Percentiles rank a stretch among this genome's conserved stretches.
phyloP scores from a whole-genome alignment of 495 filamentous ascomycete species.

The Hypoxylon cercidicola region DNA sequence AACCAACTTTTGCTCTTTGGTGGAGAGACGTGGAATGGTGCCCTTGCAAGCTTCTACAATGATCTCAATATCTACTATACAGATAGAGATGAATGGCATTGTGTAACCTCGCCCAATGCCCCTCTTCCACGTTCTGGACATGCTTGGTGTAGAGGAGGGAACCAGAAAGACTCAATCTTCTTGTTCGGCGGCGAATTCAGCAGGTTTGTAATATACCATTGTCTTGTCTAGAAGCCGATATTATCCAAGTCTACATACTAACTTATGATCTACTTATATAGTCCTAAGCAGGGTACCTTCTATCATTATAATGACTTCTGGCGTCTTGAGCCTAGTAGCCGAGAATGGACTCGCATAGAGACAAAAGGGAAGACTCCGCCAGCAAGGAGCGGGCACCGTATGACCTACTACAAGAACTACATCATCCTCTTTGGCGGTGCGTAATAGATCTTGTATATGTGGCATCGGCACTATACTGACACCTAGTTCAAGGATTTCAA shows the following conservation, averaged over 20 bases:
- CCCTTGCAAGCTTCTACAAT: slow-evolving; percentile 71
- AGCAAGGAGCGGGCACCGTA: slow-evolving; percentile 90
- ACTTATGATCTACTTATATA: slow-evolving; percentile 54
- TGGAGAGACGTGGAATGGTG: slow-evolving; percentile 76
- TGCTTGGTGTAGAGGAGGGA: slow-evolving; percentile 89
- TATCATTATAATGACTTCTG: slow-evolving; percentile 99
- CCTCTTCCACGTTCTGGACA: slow-evolving; percentile 92
- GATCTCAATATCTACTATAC: slow-evolving; percentile 90
- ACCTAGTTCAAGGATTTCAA: slow-evolving; percentile 88
- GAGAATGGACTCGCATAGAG: slow-evolving; percentile 92
- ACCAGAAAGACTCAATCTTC: slow-evolving; percentile 81
- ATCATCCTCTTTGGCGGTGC: slow-evolving; percentile 53
- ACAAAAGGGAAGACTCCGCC: slow-evolving; percentile 87
- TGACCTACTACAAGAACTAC: slow-evolving; percentile 87
- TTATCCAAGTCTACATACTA: slow-evolving; percentile 59
- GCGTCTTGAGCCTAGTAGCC: slow-evolving; percentile 80
- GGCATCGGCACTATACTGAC: slow-evolving; percentile 58
- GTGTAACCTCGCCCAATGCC: slow-evolving; percentile 88
- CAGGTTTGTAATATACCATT: slow-evolving; percentile 41
- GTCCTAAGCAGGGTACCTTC: slow-evolving; percentile 95
- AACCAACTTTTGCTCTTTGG: slow-evolving; percentile 94
- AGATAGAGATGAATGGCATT: slow-evolving; percentile 86
- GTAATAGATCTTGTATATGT: slow-evolving; percentile 1
- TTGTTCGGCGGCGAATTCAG: slow-evolving; percentile 83
- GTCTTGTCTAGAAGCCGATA: slow-evolving; percentile 8